Percentiles rank a stretch among this genome's conserved stretches.
phyloP scores from a whole-genome alignment of 129 eudicot genomes.

The Flaveria sonorensis region DNA sequence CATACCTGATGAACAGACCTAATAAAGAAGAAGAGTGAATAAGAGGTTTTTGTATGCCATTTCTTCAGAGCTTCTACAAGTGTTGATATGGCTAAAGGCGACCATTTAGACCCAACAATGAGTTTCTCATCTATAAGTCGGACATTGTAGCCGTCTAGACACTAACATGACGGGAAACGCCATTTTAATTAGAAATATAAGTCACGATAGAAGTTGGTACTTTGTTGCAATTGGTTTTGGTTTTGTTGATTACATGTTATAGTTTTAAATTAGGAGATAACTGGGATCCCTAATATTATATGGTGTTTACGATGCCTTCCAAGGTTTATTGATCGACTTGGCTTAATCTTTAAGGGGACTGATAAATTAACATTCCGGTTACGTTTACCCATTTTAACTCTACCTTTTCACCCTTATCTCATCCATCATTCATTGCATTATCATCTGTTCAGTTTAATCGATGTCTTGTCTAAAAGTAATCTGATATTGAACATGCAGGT shows the following conservation, averaged over 20 bases:
- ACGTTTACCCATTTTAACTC: background rate
- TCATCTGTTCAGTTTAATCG: background rate
- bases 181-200: background rate
- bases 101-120: background rate
- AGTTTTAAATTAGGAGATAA: background rate
- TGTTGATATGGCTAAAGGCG: constrained; percentile 3
- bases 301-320: background rate
- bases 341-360: background rate
- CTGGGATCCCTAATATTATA: background rate
- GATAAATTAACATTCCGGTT: background rate
- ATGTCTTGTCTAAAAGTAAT: background rate
- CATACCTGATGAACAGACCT: background rate
- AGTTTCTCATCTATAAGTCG: background rate
- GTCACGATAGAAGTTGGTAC: background rate
- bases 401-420: background rate
- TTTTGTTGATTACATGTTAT: constrained; percentile 6
- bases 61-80: background rate
- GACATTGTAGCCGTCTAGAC: constrained; percentile 9
- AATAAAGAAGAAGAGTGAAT: background rate
- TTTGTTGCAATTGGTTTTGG: background rate
- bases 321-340: background rate
- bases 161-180: background rate
- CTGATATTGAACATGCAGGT: constrained; percentile 42
- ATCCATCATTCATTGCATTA: background rate
- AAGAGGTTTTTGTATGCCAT: background rate